phyloP scores from a whole-genome alignment of 2,329 filamentous ascomycete species.

The Aspergillus flavus region DNA sequence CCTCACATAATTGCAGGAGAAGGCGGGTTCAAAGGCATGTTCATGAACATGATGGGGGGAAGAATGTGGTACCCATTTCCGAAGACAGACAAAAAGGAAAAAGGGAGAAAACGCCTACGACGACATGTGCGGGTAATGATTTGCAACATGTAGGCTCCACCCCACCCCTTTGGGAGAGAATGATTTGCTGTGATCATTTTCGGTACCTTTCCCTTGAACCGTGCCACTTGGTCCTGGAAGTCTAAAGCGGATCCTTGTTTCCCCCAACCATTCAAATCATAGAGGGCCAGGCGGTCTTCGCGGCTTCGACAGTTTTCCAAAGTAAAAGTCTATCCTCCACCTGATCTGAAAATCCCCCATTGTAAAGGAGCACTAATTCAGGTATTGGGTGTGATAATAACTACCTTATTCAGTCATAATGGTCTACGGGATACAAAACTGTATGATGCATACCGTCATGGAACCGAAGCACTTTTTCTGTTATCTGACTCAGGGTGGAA shows the following conservation, averaged over 20 bases:
- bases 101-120: conserved; percentile 17
- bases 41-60: conserved; percentile 6
- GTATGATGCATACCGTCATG: neutral
- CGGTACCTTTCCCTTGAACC: conserved; percentile 23
- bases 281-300: conserved; percentile 4
- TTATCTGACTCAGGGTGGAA: neutral
- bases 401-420: neutral
- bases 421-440: neutral
- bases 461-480: neutral
- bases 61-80: conserved; percentile 21
- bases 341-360: conserved; percentile 7
- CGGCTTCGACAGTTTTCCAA: conserved; percentile 20
- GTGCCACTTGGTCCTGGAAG: conserved; percentile 17
- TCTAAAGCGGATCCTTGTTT: conserved; percentile 12
- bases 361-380: neutral
- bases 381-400: neutral
- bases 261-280: conserved; percentile 5
- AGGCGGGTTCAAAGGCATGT: neutral
- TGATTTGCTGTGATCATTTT: conserved; percentile 18
- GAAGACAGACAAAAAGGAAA: conserved; percentile 19
- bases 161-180: conserved; percentile 4
- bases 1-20: neutral
- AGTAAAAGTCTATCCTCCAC: conserved; percentile 13
- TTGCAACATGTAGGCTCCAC: conserved; percentile 20
- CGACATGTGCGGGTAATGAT: conserved; percentile 26